Evolutionary conservation across 768 basidiomycete genomes (phyloP).

Genomic region (Collybia sordida): DNA sequence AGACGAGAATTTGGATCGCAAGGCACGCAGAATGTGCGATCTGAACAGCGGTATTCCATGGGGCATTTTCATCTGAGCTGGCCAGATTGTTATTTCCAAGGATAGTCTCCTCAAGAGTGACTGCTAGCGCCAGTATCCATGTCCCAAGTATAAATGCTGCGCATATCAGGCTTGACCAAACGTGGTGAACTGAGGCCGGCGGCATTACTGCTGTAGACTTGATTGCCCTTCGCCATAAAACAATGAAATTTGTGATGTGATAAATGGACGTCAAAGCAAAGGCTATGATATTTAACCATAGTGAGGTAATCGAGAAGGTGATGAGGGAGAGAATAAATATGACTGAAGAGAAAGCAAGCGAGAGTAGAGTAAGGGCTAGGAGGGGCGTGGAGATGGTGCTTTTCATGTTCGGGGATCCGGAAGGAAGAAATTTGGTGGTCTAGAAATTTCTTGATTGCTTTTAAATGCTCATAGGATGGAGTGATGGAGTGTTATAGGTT

Average conservation of each 20-base stretch:
- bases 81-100: neutral
- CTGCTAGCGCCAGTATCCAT: conserved; percentile 2
- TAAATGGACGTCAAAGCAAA: conserved; percentile 7
- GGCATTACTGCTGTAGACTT: too few species aligned
- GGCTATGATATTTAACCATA: conserved; percentile 11
- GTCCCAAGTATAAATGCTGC: neutral
- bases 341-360: conserved; percentile 1
- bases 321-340: conserved; percentile 12
- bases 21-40: neutral
- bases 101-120: neutral
- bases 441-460: too few species aligned
- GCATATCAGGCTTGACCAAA: neutral
- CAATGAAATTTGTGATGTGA: conserved; percentile 4
- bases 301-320: conserved; percentile 6
- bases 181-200: neutral
- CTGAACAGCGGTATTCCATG: neutral
- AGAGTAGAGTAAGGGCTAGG: neutral
- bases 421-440: too few species aligned
- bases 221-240: conserved; percentile 5
- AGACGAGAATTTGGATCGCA: neutral
- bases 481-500: too few species aligned
- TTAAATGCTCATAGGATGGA: too few species aligned
- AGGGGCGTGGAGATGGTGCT: neutral
- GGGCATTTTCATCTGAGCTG: neutral
- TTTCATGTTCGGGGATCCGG: neutral